These are phyloP conservation scores for Podila epigama DNA, from an alignment of 192 early-diverging fungal species.

Conservation along the genomic window DNA sequence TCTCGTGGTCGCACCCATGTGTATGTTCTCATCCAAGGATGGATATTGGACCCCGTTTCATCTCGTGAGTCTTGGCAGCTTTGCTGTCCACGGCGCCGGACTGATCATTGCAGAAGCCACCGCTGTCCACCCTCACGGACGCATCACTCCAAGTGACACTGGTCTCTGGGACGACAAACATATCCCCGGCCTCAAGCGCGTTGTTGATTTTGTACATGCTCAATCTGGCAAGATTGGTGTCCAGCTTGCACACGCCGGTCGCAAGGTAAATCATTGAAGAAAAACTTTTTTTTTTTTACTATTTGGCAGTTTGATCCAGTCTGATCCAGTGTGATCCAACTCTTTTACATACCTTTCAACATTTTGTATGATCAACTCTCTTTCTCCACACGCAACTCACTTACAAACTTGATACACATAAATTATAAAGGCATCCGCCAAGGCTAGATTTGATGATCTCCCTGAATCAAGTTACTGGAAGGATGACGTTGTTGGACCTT, in stretches of 20 bases:
- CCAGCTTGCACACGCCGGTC: constrained; percentile 85
- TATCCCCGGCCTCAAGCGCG: constrained; percentile 57
- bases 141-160: constrained; percentile 75
- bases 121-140: constrained; percentile 73
- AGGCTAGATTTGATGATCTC: background rate
- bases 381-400: too few species aligned
- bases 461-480: constrained; percentile 64
- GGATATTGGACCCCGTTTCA: constrained; percentile 71
- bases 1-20: constrained; percentile 82
- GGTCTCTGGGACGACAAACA: constrained; percentile 88
- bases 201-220: constrained; percentile 67
- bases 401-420: background rate
- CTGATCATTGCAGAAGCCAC: constrained; percentile 81
- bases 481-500: constrained; percentile 70
- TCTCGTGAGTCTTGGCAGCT: constrained; percentile 66
- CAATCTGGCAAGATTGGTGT: constrained; percentile 68
- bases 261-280: too few species aligned
- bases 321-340: too few species aligned
- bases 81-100: constrained; percentile 79
- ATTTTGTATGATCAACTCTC: background rate
- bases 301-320: too few species aligned
- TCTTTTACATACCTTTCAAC: background rate
- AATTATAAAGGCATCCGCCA: constrained; percentile 8
- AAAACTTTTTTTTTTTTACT: background rate
- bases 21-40: constrained; percentile 71